Evolutionary conservation across 257 asterid genomes (phyloP).

Genomic region (Ocimum tenuiflorum): DNA sequence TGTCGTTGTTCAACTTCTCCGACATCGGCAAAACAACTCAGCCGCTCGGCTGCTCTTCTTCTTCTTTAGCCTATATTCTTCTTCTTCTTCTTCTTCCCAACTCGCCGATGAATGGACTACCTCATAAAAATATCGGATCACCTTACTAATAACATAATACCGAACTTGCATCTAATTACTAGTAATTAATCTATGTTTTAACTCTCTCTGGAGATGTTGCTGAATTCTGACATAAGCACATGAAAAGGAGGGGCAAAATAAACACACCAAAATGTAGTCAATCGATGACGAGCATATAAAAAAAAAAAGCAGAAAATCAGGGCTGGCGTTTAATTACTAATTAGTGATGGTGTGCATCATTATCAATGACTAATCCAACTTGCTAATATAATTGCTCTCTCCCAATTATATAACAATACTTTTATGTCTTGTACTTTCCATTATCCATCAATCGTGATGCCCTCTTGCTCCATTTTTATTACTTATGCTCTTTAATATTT

Average conservation of each 20-base stretch:
- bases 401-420: conserved; percentile 26
- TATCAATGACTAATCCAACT: conserved; percentile 33
- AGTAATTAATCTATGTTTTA: no score
- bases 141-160: no score
- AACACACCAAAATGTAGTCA: conserved; percentile 7
- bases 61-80: no score
- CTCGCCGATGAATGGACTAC: no score
- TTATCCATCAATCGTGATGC: conserved; percentile 3
- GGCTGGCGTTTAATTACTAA: neutral
- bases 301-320: neutral
- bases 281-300: neutral
- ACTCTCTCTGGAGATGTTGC: neutral
- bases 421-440: conserved; percentile 27
- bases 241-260: conserved; percentile 25
- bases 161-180: no score
- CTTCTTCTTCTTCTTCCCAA: no score
- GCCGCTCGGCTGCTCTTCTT: no score
- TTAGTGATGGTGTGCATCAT: conserved; percentile 13
- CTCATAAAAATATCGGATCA: no score
- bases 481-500: neutral
- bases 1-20: no score
- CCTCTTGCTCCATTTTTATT: neutral
- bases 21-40: no score
- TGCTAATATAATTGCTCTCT: conserved; percentile 7
- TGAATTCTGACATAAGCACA: conserved; percentile 27